Conservation (phyloP, 805 yeast genomes). For the Priceomyces fermenticarens region DNA sequence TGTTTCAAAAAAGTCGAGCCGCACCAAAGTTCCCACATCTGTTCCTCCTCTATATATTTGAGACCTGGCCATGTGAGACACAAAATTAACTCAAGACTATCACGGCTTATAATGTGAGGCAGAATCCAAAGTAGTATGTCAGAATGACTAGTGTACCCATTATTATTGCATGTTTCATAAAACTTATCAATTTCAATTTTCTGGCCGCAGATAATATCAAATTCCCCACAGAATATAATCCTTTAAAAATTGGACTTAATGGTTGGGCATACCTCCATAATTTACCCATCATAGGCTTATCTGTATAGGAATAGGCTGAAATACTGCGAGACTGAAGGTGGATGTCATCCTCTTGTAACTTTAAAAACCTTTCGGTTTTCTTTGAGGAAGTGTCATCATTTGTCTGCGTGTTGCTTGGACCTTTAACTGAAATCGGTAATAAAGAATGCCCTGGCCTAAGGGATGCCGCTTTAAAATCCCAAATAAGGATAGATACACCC, state of each 20-base stretch:
- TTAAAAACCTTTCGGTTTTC: constrained; percentile 28
- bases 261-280: too few species aligned
- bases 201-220: constrained; percentile 1
- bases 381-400: neutral
- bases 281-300: too few species aligned
- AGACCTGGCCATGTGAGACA: neutral
- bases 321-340: too few species aligned
- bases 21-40: constrained; percentile 15
- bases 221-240: too few species aligned
- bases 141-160: constrained; percentile 17
- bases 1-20: constrained; percentile 9
- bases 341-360: constrained; percentile 23
- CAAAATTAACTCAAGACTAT: too few species aligned
- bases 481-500: constrained; percentile 24
- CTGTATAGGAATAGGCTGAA: too few species aligned
- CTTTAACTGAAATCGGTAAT: constrained; percentile 15
- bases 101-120: constrained; percentile 15
- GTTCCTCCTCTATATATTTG: constrained; percentile 9
- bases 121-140: constrained; percentile 20
- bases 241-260: too few species aligned
- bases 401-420: neutral
- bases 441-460: constrained; percentile 23
- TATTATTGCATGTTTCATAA: constrained; percentile 17
- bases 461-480: constrained; percentile 26
- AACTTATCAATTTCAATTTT: constrained; percentile 17